phyloP scores from a whole-genome alignment of 371 early-diverging fungal genomes.

The Cokeromyces recurvatus region DNA sequence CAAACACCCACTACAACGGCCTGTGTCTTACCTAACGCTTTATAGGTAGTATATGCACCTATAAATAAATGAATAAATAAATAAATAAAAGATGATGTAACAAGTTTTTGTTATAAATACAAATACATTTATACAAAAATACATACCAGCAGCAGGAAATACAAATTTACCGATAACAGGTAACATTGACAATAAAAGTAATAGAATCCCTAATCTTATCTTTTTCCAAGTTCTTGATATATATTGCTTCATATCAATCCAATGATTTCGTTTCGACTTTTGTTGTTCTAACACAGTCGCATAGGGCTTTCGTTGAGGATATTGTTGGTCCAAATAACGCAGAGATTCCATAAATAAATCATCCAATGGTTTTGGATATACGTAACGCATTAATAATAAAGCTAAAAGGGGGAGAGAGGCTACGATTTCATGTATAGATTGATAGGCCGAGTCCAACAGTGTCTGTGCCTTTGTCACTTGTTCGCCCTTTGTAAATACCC shows the following conservation, averaged over 20 bases:
- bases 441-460: slow-evolving; percentile 10
- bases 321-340: slow-evolving; percentile 35
- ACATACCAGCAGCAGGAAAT: slow-evolving; percentile 52
- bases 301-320: slow-evolving; percentile 46
- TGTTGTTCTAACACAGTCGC: slow-evolving; percentile 35
- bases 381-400: slow-evolving; percentile 56
- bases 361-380: slow-evolving; percentile 63
- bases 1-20: slow-evolving; percentile 41
- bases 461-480: slow-evolving; percentile 19
- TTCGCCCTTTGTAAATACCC: slow-evolving; percentile 21
- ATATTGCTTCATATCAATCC: slow-evolving; percentile 51
- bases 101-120: neutral
- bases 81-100: no score
- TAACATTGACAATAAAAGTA: slow-evolving; percentile 47
- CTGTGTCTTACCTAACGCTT: slow-evolving; percentile 42
- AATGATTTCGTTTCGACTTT: slow-evolving; percentile 40
- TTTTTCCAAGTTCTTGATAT: slow-evolving; percentile 47
- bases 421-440: slow-evolving; percentile 33
- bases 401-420: slow-evolving; percentile 50
- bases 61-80: no score
- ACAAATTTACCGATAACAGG: slow-evolving; percentile 56
- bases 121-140: neutral
- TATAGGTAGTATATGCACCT: slow-evolving; percentile 44
- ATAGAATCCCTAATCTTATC: slow-evolving; percentile 36
- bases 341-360: slow-evolving; percentile 60